phyloP scores from a whole-genome alignment of 1,284 basidiomycete genomes.

The Cutaneotrichosporon mucoides region DNA sequence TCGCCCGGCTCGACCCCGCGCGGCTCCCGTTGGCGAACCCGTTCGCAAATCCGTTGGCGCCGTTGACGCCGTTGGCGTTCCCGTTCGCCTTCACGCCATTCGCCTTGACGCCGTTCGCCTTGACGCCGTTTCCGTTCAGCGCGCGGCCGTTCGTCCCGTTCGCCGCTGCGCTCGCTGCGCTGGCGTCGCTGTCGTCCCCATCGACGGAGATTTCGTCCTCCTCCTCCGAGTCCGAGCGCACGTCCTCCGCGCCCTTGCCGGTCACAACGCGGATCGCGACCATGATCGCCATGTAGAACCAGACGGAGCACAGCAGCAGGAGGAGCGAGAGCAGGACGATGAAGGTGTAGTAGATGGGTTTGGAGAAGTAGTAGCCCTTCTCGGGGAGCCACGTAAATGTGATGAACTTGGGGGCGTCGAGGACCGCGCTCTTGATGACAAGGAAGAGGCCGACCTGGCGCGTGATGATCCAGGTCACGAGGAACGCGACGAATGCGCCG shows the following conservation, averaged over 20 bases:
- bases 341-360: conserved; percentile 55
- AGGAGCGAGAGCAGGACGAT: conserved; percentile 55
- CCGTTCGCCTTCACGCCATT: conserved; percentile 8
- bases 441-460: conserved; percentile 73
- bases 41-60: neutral
- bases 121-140: neutral
- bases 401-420: conserved; percentile 56
- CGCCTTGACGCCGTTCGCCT: conserved; percentile 1
- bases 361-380: conserved; percentile 58
- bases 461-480: conserved; percentile 83
- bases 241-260: conserved; percentile 76
- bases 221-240: conserved; percentile 74
- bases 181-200: neutral
- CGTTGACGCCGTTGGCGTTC: conserved; percentile 3
- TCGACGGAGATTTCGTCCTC: conserved; percentile 10
- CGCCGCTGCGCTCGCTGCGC: neutral
- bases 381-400: conserved; percentile 60
- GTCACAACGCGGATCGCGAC: conserved; percentile 75
- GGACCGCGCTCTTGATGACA: conserved; percentile 61
- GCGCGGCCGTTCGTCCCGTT: neutral
- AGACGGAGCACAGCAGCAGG: conserved; percentile 69
- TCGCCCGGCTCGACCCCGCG: no score
- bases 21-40: neutral
- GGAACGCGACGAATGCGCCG: conserved; percentile 70
- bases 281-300: conserved; percentile 80